These are phyloP conservation scores for Umbelopsis vinacea DNA, from an alignment of 192 early-diverging fungal genomes.

Conservation along the genomic window DNA sequence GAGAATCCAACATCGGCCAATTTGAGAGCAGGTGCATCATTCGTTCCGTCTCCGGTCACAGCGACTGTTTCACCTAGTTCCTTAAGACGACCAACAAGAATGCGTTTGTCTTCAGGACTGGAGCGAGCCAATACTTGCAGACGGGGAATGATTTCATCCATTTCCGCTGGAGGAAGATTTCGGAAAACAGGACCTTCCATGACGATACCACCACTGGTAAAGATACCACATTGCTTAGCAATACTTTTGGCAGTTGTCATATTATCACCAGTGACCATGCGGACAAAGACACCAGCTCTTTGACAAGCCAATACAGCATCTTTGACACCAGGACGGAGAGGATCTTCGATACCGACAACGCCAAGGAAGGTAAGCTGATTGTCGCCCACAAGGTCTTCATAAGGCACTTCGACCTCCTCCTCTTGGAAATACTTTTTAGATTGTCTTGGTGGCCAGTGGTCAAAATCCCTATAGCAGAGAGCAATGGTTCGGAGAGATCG, in stretches of 20 bases:
- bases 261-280: constrained; percentile 99
- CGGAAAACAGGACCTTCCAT: constrained; percentile 98
- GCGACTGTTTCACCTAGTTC: constrained; percentile 94
- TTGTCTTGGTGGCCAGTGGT: constrained; percentile 54
- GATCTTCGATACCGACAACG: constrained; percentile 97
- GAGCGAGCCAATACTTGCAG: constrained; percentile 95
- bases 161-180: constrained; percentile 77
- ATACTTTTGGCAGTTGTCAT: constrained; percentile 91
- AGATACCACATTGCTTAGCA: constrained; percentile 93
- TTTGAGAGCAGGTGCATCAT: constrained; percentile 95
- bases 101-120: constrained; percentile 95
- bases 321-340: constrained; percentile 92
- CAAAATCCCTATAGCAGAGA: constrained; percentile 84
- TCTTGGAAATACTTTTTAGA: constrained; percentile 31
- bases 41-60: constrained; percentile 99
- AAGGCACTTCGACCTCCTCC: constrained; percentile 24
- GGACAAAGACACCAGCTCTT: constrained; percentile 91
- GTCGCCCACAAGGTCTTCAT: constrained; percentile 56
- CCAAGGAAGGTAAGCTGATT: constrained; percentile 73
- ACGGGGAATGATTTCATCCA: constrained; percentile 90
- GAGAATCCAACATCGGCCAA: constrained; percentile 96
- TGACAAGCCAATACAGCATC: constrained; percentile 89
- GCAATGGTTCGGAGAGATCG: constrained; percentile 91
- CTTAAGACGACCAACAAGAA: constrained; percentile 88
- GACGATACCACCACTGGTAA: constrained; percentile 82